Evolutionary conservation across 345 rosid genomes (phyloP).

Genomic region (Dipteronia dyeriana): DNA sequence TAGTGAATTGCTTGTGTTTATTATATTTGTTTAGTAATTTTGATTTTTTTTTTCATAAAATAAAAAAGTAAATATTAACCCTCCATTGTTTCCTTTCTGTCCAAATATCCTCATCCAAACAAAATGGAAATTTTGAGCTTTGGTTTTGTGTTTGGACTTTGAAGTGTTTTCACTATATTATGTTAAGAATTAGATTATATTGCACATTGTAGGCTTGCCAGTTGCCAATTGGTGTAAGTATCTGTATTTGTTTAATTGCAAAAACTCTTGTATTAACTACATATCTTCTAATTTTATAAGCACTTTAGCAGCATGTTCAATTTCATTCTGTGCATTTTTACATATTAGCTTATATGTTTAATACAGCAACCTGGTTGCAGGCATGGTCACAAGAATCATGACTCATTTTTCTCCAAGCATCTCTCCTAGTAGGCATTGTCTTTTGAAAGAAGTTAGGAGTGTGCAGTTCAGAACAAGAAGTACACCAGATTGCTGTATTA

Average conservation of each 20-base stretch:
- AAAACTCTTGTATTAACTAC: background rate
- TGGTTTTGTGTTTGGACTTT: background rate
- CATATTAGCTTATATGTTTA: background rate
- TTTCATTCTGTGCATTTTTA: background rate
- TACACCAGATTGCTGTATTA: constrained; percentile 50
- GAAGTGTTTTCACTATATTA: background rate
- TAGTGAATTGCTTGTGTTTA: too few relatives aligned
- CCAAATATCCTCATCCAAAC: background rate
- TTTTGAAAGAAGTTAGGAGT: constrained; percentile 21
- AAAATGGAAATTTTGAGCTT: background rate
- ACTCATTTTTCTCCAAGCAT: constrained; percentile 34
- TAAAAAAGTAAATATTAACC: too few relatives aligned
- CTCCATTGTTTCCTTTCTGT: background rate
- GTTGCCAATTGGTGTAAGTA: background rate
- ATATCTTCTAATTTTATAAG: background rate
- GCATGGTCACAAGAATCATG: constrained; percentile 38
- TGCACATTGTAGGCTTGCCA: background rate
- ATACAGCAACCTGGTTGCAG: constrained; percentile 38
- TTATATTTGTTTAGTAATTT: too few relatives aligned
- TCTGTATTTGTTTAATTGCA: background rate
- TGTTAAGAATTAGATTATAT: background rate
- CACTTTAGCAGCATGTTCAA: background rate
- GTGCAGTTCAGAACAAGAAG: constrained; percentile 39
- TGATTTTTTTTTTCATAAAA: too few relatives aligned
- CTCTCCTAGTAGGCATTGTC: constrained; percentile 25